A percentile compares a stretch with the other conserved stretches of the same genome.
phyloP scores from a whole-genome alignment of 129 eudicot species.

The Flaveria ramosissima region DNA sequence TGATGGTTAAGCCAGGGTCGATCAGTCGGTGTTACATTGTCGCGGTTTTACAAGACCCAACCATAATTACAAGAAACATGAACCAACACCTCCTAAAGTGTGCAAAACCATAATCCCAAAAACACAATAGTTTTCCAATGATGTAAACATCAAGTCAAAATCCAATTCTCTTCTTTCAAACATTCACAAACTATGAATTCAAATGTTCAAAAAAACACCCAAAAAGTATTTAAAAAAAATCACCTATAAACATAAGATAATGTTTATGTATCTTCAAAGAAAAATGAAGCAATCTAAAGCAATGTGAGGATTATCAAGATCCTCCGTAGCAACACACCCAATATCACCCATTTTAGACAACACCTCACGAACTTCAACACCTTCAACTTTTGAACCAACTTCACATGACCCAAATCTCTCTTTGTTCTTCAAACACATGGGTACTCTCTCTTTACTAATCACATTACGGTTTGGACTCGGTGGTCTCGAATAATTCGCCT shows the following conservation, averaged over 20 bases:
- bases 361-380: constrained; percentile 31
- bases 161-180: background rate
- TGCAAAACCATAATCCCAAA: background rate
- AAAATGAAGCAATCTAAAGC: constrained; percentile 87
- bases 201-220: background rate
- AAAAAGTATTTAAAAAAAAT: background rate
- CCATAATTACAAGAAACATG: too few relatives aligned
- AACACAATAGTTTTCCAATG: background rate
- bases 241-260: constrained; percentile 14
- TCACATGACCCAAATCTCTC: constrained; percentile 24
- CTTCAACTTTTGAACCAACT: constrained; percentile 35
- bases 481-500: constrained; percentile 34
- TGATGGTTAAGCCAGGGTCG: too few relatives aligned
- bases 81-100: background rate
- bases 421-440: constrained; percentile 34
- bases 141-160: background rate
- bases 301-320: constrained; percentile 59
- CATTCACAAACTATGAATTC: background rate
- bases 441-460: constrained; percentile 19
- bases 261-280: constrained; percentile 40
- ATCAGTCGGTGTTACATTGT: too few relatives aligned
- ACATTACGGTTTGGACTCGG: constrained; percentile 38
- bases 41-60: too few relatives aligned
- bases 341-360: constrained; percentile 26
- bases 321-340: constrained; percentile 51